Conservation (phyloP, 2,329 filamentous ascomycete species). For the Penicillium sp. region DNA sequence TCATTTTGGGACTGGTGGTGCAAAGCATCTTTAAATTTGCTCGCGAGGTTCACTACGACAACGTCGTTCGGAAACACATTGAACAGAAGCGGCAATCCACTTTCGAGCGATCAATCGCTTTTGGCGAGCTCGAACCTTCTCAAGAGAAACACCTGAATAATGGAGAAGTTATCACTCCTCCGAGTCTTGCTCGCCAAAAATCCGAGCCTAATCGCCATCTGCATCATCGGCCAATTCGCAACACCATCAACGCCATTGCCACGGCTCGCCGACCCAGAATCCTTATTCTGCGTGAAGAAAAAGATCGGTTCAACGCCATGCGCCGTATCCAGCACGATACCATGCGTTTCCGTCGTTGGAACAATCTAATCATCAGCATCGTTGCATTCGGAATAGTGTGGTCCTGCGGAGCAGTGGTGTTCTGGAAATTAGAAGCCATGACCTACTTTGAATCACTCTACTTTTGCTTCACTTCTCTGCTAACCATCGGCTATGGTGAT, state of each 20-base stretch:
- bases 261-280: constrained; percentile 44
- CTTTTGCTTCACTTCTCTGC: constrained; percentile 78
- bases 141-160: constrained; percentile 4
- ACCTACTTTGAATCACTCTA: constrained; percentile 80
- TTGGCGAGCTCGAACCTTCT: constrained; percentile 26
- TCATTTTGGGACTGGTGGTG: constrained; percentile 81
- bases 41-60: constrained; percentile 59
- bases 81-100: constrained; percentile 56
- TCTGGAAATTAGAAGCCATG: constrained; percentile 60
- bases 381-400: constrained; percentile 71
- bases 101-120: constrained; percentile 54
- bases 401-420: constrained; percentile 76
- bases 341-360: constrained; percentile 68
- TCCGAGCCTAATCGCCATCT: constrained; percentile 3
- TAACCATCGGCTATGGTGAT: constrained; percentile 88
- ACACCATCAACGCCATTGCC: constrained; percentile 25
- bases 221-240: constrained; percentile 21
- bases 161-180: not conserved
- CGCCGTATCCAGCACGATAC: constrained; percentile 71
- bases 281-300: constrained; percentile 62
- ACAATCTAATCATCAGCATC: constrained; percentile 66
- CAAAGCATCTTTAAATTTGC: constrained; percentile 72
- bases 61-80: constrained; percentile 61
- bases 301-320: constrained; percentile 76
- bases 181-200: constrained; percentile 7